Evolutionary conservation across 2,329 filamentous ascomycete genomes (phyloP), one percentile per base, ranked within the genome.

Genomic region (Colletotrichum caudatum): DNA sequence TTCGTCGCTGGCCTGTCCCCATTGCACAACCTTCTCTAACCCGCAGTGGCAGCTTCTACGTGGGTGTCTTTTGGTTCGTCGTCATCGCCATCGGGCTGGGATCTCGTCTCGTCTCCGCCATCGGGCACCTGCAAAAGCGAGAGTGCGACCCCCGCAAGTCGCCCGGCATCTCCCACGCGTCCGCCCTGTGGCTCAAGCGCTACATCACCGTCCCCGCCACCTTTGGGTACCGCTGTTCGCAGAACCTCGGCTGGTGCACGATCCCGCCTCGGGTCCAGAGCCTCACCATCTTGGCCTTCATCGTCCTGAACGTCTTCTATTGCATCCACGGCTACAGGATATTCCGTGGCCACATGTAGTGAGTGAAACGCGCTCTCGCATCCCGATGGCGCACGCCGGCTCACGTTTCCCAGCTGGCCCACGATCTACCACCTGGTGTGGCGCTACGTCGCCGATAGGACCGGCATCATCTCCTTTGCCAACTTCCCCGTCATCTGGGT

Each of bases 401-500:
- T 59, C 16, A 61, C 60, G 20, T 37, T 14, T 1, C 12, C 1
- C 14, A 85, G 83, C 73, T 85, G 81, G 62, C 77, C 80, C 0
- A 73, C 76, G 0, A 66, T 75, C 0, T 76, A 76, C 2, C 78
- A 76, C 6, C 84, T 86, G 68, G 57, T 80, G 0, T 81, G 83
- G 51, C 87, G 90, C 1, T 91, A 90, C 66, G 82, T 89, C 0
- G 87, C 89, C 0, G 90, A 92, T 72, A 85, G 91, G 12, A 90
- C 90, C 0, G 90, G 91, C 0, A 86, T 91, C 41, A 84, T 93
- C 33, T 87, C 89, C 0, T 88, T 90, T 74, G 88, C 87, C 5
- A 91, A 91, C 73, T 84, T 93, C 8, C 89, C 90, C 0, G 76
- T 91, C 2, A 80, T 92, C 0, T 92, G 90, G 90, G 78, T 93